A percentile compares a stretch with the other conserved stretches of the same genome.
These are phyloP conservation scores for Colletotrichum brevisporum DNA, from an alignment of 2,329 filamentous ascomycete genomes.

Conservation along the genomic window DNA sequence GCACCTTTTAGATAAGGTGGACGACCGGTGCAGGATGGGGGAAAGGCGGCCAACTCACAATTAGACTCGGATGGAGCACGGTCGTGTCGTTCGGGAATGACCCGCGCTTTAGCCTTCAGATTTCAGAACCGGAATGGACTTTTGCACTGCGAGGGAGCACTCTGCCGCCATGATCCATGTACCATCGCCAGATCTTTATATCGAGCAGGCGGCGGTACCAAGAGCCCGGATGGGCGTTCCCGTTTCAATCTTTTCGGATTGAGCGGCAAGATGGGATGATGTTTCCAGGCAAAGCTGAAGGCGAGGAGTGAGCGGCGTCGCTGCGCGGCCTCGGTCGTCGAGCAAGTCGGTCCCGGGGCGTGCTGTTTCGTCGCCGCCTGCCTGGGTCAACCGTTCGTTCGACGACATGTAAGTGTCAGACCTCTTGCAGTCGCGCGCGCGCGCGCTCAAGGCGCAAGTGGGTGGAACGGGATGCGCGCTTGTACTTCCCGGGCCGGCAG, in stretches of 20 bases:
- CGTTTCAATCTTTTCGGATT: constrained; percentile 33
- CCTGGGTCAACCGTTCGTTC: constrained; percentile 20
- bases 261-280: constrained; percentile 26
- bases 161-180: constrained; percentile 15
- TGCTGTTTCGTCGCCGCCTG: constrained; percentile 3
- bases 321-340: constrained; percentile 5
- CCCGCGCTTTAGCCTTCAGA: constrained; percentile 25
- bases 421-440: not conserved
- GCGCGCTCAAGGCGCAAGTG: constrained; percentile 10
- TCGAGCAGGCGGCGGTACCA: constrained; percentile 4
- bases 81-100: constrained; percentile 35
- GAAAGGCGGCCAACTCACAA: constrained; percentile 10
- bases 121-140: constrained; percentile 14
- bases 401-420: constrained; percentile 11
- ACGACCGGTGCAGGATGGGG: not conserved
- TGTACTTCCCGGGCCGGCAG: constrained; percentile 8
- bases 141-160: constrained; percentile 12
- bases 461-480: not conserved
- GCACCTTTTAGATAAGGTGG: constrained; percentile 33
- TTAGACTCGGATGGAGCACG: constrained; percentile 27
- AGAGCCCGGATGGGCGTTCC: constrained; percentile 17
- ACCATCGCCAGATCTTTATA: constrained; percentile 28
- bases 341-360: constrained; percentile 31
- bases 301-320: constrained; percentile 31
- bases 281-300: constrained; percentile 23